Conservation (phyloP, 1,139 yeast species). For the Cylindricascospora bacillispora region DNA sequence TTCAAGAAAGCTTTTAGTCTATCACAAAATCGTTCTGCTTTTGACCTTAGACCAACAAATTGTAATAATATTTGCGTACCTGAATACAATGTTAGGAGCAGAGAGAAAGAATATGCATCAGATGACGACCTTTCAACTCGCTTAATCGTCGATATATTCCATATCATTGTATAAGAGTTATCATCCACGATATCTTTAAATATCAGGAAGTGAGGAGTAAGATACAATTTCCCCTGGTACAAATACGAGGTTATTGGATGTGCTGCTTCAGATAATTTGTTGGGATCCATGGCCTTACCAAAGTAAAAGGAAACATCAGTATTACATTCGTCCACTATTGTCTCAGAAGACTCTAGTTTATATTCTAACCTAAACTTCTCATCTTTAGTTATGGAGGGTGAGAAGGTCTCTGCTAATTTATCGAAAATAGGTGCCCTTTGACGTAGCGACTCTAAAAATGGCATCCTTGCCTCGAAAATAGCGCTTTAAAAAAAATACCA, state of each 20-base stretch:
- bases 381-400: slow-evolving; percentile 35
- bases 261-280: slow-evolving; percentile 6
- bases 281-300: slow-evolving; percentile 12
- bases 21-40: slow-evolving; percentile 71
- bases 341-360: slow-evolving; percentile 60
- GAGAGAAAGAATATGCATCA: slow-evolving; percentile 64
- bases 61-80: slow-evolving; percentile 53
- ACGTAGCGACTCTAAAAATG: slow-evolving; percentile 37
- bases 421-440: slow-evolving; percentile 12
- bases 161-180: slow-evolving; percentile 50
- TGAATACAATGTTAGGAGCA: slow-evolving; percentile 58
- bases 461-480: slow-evolving; percentile 26
- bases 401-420: slow-evolving; percentile 25
- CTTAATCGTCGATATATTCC: slow-evolving; percentile 69
- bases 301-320: slow-evolving; percentile 49
- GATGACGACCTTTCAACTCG: slow-evolving; percentile 80
- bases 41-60: slow-evolving; percentile 66
- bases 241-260: slow-evolving; percentile 19
- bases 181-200: slow-evolving; percentile 62
- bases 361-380: slow-evolving; percentile 57
- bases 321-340: slow-evolving; percentile 49
- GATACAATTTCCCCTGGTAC: slow-evolving; percentile 47
- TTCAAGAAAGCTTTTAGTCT: slow-evolving; percentile 49
- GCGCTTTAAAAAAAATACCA: background rate
- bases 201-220: slow-evolving; percentile 65